Base-by-base conservation (phyloP, 768 basidiomycete genomes). In the Leccinum aurantiacum region DNA sequence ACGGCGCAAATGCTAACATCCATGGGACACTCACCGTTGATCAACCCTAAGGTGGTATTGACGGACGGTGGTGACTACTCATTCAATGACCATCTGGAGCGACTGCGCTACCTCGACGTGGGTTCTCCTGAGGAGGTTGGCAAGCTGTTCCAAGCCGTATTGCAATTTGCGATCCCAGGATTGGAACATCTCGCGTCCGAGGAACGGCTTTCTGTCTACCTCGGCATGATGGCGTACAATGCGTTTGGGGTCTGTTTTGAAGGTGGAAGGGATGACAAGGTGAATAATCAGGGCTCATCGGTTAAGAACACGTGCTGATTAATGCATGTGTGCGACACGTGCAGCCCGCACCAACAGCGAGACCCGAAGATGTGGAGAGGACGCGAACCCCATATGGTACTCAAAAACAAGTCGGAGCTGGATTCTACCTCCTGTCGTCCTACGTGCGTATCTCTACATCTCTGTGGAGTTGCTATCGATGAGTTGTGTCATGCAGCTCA, bases 351-450 rank as follows among this genome's bases (percentile, higher is more conserved):
- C 75, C 82, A 7, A 71, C 70, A 1, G 78, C 73, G 48, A 83
- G 85, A 29, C 87, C 88, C 1, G 91, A 93, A 72, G 83, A 90
- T 48, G 70, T 82, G 24, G 91, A 93, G 70, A 80, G 81, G 71
- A 88, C 90, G 3, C 86, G 92, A 56, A 91, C 90, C 7, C 88
- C 90, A 3, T 78, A 82, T 58, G 91, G 91, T 57, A 92, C 91
- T 13, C 74, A 82, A 52, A 85, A 81, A 27, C 92, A 94, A 75
- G 76, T 92, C 50, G 92, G 92, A 54, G 80, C 82, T 53, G 92
- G 86, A 15, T 75, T 92, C 66, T 94, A 91, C 71, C 79, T 83
- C 24, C 80, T 92, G 53, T 92, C 92, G 2, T 83, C 90, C 37
- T 92, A 93, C 75, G 82, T 83, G 54, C 54, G 82, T 69, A 19